These are phyloP conservation scores for Erodium maritimum DNA, from an alignment of 345 rosid genomes.

Conservation along the genomic window DNA sequence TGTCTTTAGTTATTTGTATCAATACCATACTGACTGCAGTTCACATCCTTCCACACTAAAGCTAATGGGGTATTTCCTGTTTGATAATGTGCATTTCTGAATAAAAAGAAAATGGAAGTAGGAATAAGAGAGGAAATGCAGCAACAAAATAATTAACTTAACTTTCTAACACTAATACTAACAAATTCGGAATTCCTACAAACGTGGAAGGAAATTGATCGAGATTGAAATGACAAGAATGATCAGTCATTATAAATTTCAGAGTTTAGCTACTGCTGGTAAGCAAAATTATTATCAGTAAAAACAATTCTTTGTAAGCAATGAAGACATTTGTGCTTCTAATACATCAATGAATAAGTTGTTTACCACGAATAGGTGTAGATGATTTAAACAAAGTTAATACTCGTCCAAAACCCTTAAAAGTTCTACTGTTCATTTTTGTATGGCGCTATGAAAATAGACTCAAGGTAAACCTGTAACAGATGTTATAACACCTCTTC, in stretches of 20 bases:
- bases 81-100: slow-evolving; percentile 83
- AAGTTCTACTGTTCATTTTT: too few species aligned
- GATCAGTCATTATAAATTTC: too few species aligned
- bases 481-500: background rate
- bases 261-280: background rate
- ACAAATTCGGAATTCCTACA: too few species aligned
- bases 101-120: slow-evolving; percentile 11
- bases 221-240: too few species aligned
- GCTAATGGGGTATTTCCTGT: slow-evolving; percentile 82
- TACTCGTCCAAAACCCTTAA: background rate
- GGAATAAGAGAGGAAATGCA: background rate
- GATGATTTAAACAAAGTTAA: background rate
- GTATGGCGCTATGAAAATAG: background rate
- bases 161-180: background rate
- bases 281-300: background rate
- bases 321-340: background rate
- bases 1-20: slow-evolving; percentile 87
- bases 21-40: slow-evolving; percentile 81
- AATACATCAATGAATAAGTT: background rate
- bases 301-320: background rate
- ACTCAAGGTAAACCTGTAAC: background rate
- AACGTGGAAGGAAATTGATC: too few species aligned
- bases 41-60: slow-evolving; percentile 90
- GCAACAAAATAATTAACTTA: background rate
- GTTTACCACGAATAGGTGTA: background rate